Evolutionary conservation across 2,329 filamentous ascomycete species (phyloP).

Genomic region (Colletotrichum sp.): DNA sequence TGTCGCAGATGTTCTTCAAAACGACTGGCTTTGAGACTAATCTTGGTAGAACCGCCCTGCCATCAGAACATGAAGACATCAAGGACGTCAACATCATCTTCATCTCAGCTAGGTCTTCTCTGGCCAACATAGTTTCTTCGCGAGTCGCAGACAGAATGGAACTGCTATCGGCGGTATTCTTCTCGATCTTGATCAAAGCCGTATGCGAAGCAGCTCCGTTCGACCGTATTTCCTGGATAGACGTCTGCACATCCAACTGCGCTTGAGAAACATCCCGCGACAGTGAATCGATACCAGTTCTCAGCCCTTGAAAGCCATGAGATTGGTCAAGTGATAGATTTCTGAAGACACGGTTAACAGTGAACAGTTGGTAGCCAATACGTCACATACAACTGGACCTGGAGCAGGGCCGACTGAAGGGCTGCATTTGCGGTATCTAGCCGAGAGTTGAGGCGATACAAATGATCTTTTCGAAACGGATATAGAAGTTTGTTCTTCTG

Average conservation of each 20-base stretch:
- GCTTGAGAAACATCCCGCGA: not conserved
- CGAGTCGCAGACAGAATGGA: too few relatives aligned
- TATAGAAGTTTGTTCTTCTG: not conserved
- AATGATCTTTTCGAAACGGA: not conserved
- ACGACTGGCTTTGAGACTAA: not conserved
- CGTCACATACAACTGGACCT: not conserved
- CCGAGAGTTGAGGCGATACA: not conserved
- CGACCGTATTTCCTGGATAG: not conserved
- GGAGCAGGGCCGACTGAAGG: not conserved
- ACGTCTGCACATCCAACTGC: not conserved
- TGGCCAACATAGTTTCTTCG: not conserved
- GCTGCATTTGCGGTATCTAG: not conserved
- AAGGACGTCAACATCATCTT: not conserved
- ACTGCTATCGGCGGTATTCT: too few relatives aligned
- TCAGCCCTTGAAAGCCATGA: not conserved
- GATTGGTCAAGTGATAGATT: not conserved
- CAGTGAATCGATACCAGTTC: not conserved
- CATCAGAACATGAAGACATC: not conserved
- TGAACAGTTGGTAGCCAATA: not conserved
- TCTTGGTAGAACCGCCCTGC: not conserved
- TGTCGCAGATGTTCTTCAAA: not conserved
- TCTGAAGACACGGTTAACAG: not conserved
- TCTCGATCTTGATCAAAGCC: too few relatives aligned
- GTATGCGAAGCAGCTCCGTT: too few relatives aligned
- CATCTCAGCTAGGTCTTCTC: not conserved